phyloP scores from a whole-genome alignment of 2,329 filamentous ascomycete genomes.

The Neonectria sp. region DNA sequence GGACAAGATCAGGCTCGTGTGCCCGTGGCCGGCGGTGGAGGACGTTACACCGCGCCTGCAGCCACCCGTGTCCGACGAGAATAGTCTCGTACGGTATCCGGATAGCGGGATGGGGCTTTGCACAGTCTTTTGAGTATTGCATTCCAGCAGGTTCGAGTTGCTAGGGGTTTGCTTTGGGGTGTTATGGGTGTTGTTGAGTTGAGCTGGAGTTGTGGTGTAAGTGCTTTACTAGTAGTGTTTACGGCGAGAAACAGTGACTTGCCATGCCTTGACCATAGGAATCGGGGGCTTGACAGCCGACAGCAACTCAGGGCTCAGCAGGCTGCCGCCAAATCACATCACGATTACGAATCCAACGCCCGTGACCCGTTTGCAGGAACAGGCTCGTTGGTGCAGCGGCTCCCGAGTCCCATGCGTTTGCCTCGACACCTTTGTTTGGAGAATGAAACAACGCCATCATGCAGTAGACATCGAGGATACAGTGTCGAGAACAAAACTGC shows the following conservation, averaged over 20 bases:
- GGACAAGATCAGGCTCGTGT: conserved; percentile 46
- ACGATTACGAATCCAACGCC: conserved; percentile 9
- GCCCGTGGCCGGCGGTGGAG: conserved; percentile 33
- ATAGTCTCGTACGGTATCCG: conserved; percentile 53
- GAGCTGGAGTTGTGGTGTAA: background rate
- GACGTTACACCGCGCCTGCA: conserved; percentile 50
- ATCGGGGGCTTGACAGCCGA: conserved; percentile 6
- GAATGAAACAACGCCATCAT: conserved; percentile 10
- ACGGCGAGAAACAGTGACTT: conserved; percentile 2
- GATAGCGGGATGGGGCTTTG: conserved; percentile 6
- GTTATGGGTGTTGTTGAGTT: background rate
- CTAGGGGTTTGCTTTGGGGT: background rate
- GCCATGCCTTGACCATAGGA: background rate
- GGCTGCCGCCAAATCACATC: conserved; percentile 2
- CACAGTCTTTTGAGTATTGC: background rate
- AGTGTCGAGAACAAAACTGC: background rate
- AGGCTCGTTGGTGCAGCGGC: conserved; percentile 27
- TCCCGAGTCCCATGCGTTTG: conserved; percentile 23
- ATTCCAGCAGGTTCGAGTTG: background rate
- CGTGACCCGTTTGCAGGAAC: background rate
- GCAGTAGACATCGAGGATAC: background rate
- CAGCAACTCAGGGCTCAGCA: conserved; percentile 13
- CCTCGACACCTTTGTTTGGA: conserved; percentile 4
- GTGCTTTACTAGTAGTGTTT: background rate
- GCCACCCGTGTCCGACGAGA: conserved; percentile 53